Percentiles rank a stretch among this genome's conserved stretches.
Evolutionary conservation across 1,139 yeast genomes (phyloP).

Genomic region (Geotrichum restrictum): DNA sequence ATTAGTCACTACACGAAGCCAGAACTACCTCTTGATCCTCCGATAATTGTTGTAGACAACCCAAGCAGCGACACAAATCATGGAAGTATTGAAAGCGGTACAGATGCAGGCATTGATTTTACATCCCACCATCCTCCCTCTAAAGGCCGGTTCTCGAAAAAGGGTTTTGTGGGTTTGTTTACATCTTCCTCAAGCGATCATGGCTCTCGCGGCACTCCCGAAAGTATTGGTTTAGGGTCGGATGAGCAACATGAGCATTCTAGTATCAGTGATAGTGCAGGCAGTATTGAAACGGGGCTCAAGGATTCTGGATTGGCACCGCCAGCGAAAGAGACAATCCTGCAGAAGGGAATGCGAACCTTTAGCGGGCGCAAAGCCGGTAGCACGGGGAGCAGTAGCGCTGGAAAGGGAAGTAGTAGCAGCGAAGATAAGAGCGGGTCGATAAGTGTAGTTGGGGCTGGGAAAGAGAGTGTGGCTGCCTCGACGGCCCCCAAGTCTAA

Average conservation of each 20-base stretch:
- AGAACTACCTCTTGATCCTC: background rate
- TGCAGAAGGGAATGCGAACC: conserved; percentile 35
- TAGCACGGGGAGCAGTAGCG: background rate
- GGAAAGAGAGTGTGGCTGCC: background rate
- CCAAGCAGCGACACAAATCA: background rate
- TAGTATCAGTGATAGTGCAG: conserved; percentile 11
- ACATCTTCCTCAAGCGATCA: conserved; percentile 1
- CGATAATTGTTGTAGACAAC: background rate
- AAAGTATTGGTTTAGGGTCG: background rate
- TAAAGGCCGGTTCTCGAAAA: conserved; percentile 23
- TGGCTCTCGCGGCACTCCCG: background rate
- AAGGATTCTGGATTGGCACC: conserved; percentile 19
- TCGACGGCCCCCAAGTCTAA: conserved; percentile 10
- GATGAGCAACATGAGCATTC: conserved; percentile 11
- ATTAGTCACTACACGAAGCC: background rate
- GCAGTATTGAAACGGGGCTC: conserved; percentile 17
- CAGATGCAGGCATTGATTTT: background rate
- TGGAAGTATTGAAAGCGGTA: too few species aligned
- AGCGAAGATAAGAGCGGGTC: too few species aligned
- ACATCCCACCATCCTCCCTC: background rate
- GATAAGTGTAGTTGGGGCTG: background rate
- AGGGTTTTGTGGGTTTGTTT: conserved; percentile 6
- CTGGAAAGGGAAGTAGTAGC: background rate
- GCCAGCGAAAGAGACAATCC: conserved; percentile 25
- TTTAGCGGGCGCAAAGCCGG: conserved; percentile 22